phyloP scores from a whole-genome alignment of 352 stramenopile genomes.

The Globisporangium sylvaticum region DNA sequence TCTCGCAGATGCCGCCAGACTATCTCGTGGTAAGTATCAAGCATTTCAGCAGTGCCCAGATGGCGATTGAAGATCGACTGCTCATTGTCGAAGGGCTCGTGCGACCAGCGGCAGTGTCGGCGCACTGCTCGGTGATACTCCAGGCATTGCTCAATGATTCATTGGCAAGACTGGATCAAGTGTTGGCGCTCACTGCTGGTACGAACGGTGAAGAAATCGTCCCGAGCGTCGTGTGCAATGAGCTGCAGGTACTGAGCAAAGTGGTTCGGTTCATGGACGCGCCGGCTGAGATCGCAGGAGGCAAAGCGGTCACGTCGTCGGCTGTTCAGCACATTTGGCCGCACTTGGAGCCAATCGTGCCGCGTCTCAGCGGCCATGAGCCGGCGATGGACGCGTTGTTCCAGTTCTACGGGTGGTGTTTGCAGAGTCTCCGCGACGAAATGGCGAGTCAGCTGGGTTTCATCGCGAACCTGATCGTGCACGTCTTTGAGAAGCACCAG shows the following conservation, averaged over 20 bases:
- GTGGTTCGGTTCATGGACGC: slow-evolving; percentile 64
- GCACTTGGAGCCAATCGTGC: slow-evolving; percentile 45
- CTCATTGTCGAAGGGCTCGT: slow-evolving; percentile 65
- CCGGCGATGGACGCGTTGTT: slow-evolving; percentile 54
- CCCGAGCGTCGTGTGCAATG: slow-evolving; percentile 31
- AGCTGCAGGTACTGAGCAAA: slow-evolving; percentile 69
- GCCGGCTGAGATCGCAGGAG: slow-evolving; percentile 43
- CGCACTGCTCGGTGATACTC: slow-evolving; percentile 47
- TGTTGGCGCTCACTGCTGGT: slow-evolving; percentile 19
- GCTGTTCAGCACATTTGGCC: slow-evolving; percentile 50
- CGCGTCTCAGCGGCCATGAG: slow-evolving; percentile 38
- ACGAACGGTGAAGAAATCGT: slow-evolving; percentile 18
- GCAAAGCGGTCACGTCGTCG: slow-evolving; percentile 40
- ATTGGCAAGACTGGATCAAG: slow-evolving; percentile 44
- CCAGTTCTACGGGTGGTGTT: slow-evolving; percentile 66
- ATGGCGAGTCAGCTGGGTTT: slow-evolving; percentile 45
- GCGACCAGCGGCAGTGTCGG: slow-evolving; percentile 41
- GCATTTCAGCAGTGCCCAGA: slow-evolving; percentile 31
- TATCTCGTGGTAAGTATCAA: slow-evolving; percentile 40
- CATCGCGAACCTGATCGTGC: slow-evolving; percentile 54
- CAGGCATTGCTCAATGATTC: slow-evolving; percentile 45
- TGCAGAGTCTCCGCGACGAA: slow-evolving; percentile 57
- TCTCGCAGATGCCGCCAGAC: slow-evolving; percentile 41
- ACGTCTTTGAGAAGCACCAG: slow-evolving; percentile 47
- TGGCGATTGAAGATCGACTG: slow-evolving; percentile 54